phyloP scores from a whole-genome alignment of 305 asterid genomes.

The Andrographis paniculata region DNA sequence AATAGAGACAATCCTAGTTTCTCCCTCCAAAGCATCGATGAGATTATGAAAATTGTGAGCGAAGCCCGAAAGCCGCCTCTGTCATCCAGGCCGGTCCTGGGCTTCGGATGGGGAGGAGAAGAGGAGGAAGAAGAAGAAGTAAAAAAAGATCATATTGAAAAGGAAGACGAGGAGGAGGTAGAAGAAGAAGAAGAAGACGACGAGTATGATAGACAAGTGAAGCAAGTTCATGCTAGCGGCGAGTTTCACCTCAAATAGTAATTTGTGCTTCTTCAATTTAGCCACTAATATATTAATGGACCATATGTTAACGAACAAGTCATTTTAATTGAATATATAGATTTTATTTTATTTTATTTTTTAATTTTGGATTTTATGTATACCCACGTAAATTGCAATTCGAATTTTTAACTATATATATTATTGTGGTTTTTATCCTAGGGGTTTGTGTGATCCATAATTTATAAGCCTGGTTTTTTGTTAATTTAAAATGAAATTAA shows the following conservation, averaged over 20 bases:
- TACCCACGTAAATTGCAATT: too few relatives aligned
- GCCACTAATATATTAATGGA: too few relatives aligned
- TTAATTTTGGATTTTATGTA: too few relatives aligned
- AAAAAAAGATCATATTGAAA: conserved; percentile 39
- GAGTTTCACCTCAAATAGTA: conserved; percentile 38
- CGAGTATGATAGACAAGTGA: conserved; percentile 68
- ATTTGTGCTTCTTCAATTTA: neutral
- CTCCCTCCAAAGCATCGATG: conserved; percentile 58
- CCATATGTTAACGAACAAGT: too few relatives aligned
- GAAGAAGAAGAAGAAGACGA: conserved; percentile 52
- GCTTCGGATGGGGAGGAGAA: conserved; percentile 64
- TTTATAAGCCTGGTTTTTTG: too few relatives aligned
- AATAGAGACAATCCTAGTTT: conserved; percentile 44
- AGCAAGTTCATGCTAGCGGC: conserved; percentile 71
- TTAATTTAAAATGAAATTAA: too few relatives aligned
- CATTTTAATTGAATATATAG: too few relatives aligned
- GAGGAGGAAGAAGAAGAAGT: conserved; percentile 31
- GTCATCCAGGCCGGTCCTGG: conserved; percentile 19
- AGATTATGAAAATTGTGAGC: conserved; percentile 59
- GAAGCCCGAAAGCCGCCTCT: conserved; percentile 61
- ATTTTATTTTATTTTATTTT: too few relatives aligned
- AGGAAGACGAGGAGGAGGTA: conserved; percentile 19
- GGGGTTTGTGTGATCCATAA: too few relatives aligned
- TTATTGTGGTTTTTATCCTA: too few relatives aligned
- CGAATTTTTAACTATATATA: too few relatives aligned